phyloP scores from a whole-genome alignment of 2,329 filamentous ascomycete genomes.

The Colletotrichum gloeosporioides region DNA sequence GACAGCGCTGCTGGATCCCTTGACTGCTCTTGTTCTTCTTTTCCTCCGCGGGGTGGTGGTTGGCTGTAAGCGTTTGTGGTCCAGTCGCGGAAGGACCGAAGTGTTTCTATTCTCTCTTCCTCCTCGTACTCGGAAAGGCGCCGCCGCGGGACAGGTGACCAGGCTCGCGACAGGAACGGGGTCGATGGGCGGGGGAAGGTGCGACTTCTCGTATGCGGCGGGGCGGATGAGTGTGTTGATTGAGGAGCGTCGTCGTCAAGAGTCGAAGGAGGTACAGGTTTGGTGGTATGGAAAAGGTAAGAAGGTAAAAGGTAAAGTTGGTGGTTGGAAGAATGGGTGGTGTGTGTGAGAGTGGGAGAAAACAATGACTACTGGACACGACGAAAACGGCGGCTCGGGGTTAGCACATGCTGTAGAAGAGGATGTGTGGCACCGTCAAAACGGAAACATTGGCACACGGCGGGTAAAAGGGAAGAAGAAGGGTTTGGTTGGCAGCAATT shows the following conservation, averaged over 20 bases:
- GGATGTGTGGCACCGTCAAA: slow-evolving; percentile 17
- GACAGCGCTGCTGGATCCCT: slow-evolving; percentile 62
- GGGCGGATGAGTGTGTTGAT: background rate
- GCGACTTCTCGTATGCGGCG: slow-evolving; percentile 8
- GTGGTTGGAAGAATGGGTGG: slow-evolving; percentile 14
- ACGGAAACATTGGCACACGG: slow-evolving; percentile 11
- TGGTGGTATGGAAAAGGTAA: background rate
- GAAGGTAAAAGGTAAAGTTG: background rate
- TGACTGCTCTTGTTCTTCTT: slow-evolving; percentile 13
- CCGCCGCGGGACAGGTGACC: slow-evolving; percentile 5
- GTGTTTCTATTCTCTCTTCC: background rate
- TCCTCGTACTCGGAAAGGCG: slow-evolving; percentile 11
- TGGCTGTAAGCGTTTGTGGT: background rate
- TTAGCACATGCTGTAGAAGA: slow-evolving; percentile 23
- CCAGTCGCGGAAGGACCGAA: slow-evolving; percentile 7
- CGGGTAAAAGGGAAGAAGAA: slow-evolving; percentile 4
- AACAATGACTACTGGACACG: slow-evolving; percentile 18
- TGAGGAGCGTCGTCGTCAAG: background rate
- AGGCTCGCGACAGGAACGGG: slow-evolving; percentile 11
- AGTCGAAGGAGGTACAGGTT: background rate
- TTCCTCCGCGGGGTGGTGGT: slow-evolving; percentile 8
- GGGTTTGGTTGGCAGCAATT: background rate
- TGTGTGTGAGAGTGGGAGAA: slow-evolving; percentile 10
- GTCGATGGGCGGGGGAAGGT: background rate
- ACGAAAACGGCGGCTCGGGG: slow-evolving; percentile 21